A percentile compares a stretch with the other conserved stretches of the same genome.
phyloP scores from a whole-genome alignment of 768 basidiomycete genomes.

The Termitomyces sp. region DNA sequence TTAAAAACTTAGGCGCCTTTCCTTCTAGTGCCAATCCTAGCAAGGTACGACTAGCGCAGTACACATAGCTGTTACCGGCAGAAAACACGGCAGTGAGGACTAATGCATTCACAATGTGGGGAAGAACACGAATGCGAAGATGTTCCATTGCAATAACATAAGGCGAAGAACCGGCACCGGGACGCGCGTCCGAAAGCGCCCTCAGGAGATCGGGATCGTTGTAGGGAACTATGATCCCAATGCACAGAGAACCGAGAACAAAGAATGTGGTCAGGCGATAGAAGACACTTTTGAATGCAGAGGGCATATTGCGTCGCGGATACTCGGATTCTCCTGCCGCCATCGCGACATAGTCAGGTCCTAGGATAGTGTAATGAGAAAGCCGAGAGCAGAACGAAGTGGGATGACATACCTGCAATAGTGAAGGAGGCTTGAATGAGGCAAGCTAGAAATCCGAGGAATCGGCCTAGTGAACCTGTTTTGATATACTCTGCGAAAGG shows the following conservation, averaged over 20 bases:
- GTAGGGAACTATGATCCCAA: slow-evolving; percentile 77
- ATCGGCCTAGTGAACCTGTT: slow-evolving; percentile 47
- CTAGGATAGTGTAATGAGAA: slow-evolving; percentile 13
- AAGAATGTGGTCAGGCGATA: slow-evolving; percentile 78
- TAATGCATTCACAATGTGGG: slow-evolving; percentile 67
- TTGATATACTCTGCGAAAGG: slow-evolving; percentile 55
- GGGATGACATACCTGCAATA: slow-evolving; percentile 41
- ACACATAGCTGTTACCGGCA: slow-evolving; percentile 66
- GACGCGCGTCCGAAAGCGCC: slow-evolving; percentile 49
- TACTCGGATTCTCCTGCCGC: slow-evolving; percentile 68
- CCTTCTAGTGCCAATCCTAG: slow-evolving; percentile 55
- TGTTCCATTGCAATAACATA: slow-evolving; percentile 81
- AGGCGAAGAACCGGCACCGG: slow-evolving; percentile 61
- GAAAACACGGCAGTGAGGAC: slow-evolving; percentile 67
- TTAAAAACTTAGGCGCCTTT: slow-evolving; percentile 49
- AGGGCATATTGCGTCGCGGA: slow-evolving; percentile 66
- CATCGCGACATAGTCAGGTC: slow-evolving; percentile 48
- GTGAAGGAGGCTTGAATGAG: slow-evolving; percentile 59
- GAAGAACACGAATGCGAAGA: slow-evolving; percentile 59
- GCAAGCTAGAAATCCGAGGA: slow-evolving; percentile 59
- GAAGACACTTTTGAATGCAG: slow-evolving; percentile 71
- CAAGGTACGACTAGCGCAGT: slow-evolving; percentile 49
- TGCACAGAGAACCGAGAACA: slow-evolving; percentile 62
- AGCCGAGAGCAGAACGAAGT: not conserved
- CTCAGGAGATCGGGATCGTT: slow-evolving; percentile 51